Evolutionary conservation across 495 filamentous ascomycete genomes (phyloP).

Genomic region (Friedmanniomyces simplex): DNA sequence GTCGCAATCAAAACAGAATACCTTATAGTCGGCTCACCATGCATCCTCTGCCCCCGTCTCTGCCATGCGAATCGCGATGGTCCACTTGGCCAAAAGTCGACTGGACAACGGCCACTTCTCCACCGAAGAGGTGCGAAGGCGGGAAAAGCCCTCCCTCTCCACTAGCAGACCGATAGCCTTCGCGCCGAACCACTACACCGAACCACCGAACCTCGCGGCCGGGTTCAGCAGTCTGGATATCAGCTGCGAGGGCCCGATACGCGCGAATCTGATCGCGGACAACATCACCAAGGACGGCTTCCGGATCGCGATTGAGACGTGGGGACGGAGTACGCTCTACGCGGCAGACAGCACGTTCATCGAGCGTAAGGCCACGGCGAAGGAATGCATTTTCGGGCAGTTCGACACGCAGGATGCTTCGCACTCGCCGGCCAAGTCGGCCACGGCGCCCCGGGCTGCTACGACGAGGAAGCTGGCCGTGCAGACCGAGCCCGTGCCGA

Average conservation of each 20-base stretch:
- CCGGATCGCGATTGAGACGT: constrained; percentile 12
- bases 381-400: constrained; percentile 14
- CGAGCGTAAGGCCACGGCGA: constrained; percentile 12
- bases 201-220: constrained; percentile 16
- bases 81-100: constrained; percentile 7
- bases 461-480: neutral
- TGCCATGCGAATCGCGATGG: constrained; percentile 3
- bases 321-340: constrained; percentile 8
- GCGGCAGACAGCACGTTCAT: constrained; percentile 12
- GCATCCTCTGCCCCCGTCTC: neutral
- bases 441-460: neutral
- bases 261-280: constrained; percentile 16
- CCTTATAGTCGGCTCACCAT: neutral
- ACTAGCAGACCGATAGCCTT: constrained; percentile 15
- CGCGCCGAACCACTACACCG: constrained; percentile 9
- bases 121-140: constrained; percentile 6
- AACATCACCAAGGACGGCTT: constrained; percentile 8
- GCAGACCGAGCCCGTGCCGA: neutral
- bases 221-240: constrained; percentile 16
- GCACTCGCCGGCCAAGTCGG: neutral
- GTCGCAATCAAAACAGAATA: neutral
- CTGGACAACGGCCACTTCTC: constrained; percentile 16
- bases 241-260: constrained; percentile 2
- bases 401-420: constrained; percentile 1
- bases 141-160: neutral